A percentile compares a stretch with the other conserved stretches of the same genome.
Conservation (phyloP, 2,329 filamentous ascomycete species). For the Proliferodiscus dingleyae region DNA sequence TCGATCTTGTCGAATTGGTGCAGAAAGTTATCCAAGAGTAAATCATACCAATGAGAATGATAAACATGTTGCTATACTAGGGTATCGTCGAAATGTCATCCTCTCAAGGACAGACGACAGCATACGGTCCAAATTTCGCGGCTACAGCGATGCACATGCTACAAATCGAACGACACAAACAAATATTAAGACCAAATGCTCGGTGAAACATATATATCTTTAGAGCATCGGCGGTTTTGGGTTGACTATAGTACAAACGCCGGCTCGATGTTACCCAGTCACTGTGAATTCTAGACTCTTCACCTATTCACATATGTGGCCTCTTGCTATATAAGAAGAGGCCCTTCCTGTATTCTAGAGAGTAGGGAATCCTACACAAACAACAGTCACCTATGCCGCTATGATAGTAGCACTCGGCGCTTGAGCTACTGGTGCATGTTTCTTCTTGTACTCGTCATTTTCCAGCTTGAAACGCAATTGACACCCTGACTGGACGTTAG, state of each 20-base stretch:
- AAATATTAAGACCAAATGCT: not conserved
- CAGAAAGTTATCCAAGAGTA: conserved; percentile 42
- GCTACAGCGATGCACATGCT: too few species aligned
- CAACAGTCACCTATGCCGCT: conserved; percentile 18
- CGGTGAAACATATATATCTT: not conserved
- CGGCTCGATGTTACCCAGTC: too few species aligned
- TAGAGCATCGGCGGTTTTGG: not conserved
- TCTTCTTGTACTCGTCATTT: conserved; percentile 23
- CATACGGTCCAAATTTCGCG: too few species aligned
- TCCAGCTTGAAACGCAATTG: conserved; percentile 30
- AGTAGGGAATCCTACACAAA: too few species aligned
- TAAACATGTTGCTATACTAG: not conserved
- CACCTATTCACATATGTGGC: too few species aligned
- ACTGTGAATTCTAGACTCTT: too few species aligned
- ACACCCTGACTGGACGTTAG: conserved; percentile 23
- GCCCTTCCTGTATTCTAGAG: too few species aligned
- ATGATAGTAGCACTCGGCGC: conserved; percentile 27
- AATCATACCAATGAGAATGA: not conserved
- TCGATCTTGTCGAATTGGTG: conserved; percentile 60
- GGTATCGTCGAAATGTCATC: not conserved
- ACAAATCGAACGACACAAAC: too few species aligned
- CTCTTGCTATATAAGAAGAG: too few species aligned
- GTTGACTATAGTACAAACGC: not conserved
- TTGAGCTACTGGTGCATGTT: conserved; percentile 12
- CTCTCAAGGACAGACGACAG: too few species aligned